Conservation (phyloP, 768 basidiomycete genomes). For the Xerocomellus chrysenteron region DNA sequence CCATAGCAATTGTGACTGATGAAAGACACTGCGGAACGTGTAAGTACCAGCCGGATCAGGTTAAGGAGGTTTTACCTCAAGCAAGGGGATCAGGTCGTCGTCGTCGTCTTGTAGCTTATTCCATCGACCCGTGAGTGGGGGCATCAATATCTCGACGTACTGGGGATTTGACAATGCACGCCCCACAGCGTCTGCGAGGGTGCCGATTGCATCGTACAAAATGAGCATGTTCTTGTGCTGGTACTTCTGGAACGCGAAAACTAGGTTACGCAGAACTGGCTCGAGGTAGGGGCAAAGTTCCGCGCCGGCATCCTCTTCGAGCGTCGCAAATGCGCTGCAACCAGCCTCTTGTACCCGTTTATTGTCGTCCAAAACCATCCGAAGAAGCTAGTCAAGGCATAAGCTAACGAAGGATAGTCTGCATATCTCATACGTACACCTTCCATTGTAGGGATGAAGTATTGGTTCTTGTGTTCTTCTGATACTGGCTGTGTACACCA, state of each 20-base stretch:
- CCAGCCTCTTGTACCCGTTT: conserved; percentile 99
- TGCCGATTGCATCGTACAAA: conserved; percentile 97
- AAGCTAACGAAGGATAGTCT: neutral
- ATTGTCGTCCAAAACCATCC: conserved; percentile 97
- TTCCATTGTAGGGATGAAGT: conserved; percentile 98
- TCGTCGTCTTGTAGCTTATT: conserved; percentile 87
- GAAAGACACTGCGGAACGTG: conserved; percentile 77
- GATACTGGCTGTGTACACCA: conserved; percentile 90
- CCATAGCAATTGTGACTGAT: conserved; percentile 96
- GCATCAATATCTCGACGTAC: conserved; percentile 96
- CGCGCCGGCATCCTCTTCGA: conserved; percentile 94
- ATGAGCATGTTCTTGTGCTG: conserved; percentile 99
- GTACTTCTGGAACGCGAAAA: conserved; percentile 96
- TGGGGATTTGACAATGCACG: conserved; percentile 78
- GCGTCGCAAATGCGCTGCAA: conserved; percentile 96
- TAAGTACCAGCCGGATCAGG: neutral
- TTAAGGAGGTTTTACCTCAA: conserved; percentile 67
- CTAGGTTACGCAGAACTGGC: conserved; percentile 91
- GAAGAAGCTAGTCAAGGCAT: conserved; percentile 66
- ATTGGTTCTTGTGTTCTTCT: conserved; percentile 84
- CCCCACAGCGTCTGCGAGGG: conserved; percentile 95
- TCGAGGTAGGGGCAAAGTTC: conserved; percentile 93
- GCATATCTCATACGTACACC: conserved; percentile 60
- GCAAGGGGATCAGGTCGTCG: conserved; percentile 87
- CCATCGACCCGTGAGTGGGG: conserved; percentile 89